Conservation (phyloP, 345 rosid species). For the Streptanthus diversifolius region DNA sequence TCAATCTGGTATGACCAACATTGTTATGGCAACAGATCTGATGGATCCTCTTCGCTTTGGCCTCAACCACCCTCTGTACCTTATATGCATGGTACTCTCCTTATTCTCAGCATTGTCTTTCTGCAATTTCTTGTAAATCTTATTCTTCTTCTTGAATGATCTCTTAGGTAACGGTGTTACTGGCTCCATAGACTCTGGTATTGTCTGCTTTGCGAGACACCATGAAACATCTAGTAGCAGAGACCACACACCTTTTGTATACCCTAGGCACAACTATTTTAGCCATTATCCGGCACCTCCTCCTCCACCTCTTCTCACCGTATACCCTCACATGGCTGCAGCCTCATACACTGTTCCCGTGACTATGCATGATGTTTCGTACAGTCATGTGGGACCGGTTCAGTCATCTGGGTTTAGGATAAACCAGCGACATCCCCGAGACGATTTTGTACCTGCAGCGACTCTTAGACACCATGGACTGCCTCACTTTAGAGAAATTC, state of each 20-base stretch:
- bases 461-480: constrained; percentile 44
- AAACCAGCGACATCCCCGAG: constrained; percentile 39
- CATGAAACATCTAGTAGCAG: constrained; percentile 47
- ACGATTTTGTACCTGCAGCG: constrained; percentile 37
- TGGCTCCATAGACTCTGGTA: constrained; percentile 47
- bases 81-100: constrained; percentile 58
- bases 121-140: neutral
- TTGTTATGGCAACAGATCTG: constrained; percentile 35
- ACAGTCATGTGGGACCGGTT: constrained; percentile 47
- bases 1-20: constrained; percentile 51
- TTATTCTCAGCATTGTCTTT: constrained; percentile 8
- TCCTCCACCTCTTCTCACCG: constrained; percentile 26
- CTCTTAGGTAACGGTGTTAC: constrained; percentile 38
- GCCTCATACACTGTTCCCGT: constrained; percentile 40
- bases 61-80: constrained; percentile 49
- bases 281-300: constrained; percentile 44
- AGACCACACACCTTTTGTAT: constrained; percentile 40
- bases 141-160: constrained; percentile 15
- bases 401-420: constrained; percentile 50
- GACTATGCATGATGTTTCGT: constrained; percentile 47
- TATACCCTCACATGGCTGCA: constrained; percentile 52
- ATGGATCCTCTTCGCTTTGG: constrained; percentile 57
- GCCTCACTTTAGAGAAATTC: constrained; percentile 56
- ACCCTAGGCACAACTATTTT: constrained; percentile 38
- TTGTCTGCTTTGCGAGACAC: constrained; percentile 40